These are phyloP conservation scores for Datisca glomerata DNA, from an alignment of 306 rosid genomes.

Conservation along the genomic window DNA sequence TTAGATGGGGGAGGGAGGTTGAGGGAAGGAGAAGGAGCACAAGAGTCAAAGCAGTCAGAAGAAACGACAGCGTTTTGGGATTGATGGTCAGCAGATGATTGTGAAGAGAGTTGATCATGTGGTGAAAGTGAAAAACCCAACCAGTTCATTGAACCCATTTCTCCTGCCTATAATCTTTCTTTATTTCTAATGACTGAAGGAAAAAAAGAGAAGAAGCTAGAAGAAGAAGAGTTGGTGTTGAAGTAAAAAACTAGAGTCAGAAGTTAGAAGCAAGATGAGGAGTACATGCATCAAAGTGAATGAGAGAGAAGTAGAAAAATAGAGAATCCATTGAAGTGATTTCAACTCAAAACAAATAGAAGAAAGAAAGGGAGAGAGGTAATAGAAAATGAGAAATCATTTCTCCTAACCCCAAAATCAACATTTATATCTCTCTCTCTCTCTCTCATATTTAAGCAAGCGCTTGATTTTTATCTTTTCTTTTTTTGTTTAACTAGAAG, in stretches of 20 bases:
- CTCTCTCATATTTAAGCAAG: no score
- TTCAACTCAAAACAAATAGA: no score
- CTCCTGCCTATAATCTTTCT: no score
- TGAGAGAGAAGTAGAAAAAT: no score
- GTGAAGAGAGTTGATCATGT: slow-evolving; percentile 38
- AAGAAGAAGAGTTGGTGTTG: no score
- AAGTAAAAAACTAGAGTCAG: no score
- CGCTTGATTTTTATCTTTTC: no score
- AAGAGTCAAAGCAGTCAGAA: slow-evolving; percentile 44
- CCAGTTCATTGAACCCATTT: slow-evolving; percentile 88
- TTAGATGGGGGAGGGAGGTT: slow-evolving; percentile 47
- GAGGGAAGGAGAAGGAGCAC: slow-evolving; percentile 34
- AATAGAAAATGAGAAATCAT: not conserved
- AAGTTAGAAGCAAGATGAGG: no score
- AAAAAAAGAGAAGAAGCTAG: not conserved
- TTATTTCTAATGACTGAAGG: no score
- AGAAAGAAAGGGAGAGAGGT: not conserved
- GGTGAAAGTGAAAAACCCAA: slow-evolving; percentile 83
- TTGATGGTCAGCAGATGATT: slow-evolving; percentile 17
- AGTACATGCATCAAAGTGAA: no score
- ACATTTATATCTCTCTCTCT: not conserved
- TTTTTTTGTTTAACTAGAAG: no score
- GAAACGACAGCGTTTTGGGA: slow-evolving; percentile 19
- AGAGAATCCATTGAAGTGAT: not conserved
- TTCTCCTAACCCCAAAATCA: not conserved